Percentiles rank a stretch among this genome's conserved stretches.
phyloP scores from a whole-genome alignment of 1,284 basidiomycete genomes.

The Austroboletus niveus region DNA sequence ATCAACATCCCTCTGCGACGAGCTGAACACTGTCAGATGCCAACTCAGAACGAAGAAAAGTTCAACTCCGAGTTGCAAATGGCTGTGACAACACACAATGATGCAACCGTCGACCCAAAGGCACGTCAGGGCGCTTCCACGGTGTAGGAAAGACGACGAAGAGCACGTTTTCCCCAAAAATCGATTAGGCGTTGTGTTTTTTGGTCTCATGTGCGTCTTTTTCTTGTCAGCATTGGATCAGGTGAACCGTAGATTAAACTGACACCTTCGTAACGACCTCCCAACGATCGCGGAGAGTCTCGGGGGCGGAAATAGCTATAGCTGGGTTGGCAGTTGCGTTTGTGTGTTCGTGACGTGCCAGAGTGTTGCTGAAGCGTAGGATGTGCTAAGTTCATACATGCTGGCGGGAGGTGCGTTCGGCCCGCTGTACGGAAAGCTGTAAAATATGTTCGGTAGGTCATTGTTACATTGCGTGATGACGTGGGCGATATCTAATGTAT shows the following conservation, averaged over 20 bases:
- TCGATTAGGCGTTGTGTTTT: constrained; percentile 51
- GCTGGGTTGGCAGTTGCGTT: constrained; percentile 73
- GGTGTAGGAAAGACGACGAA: constrained; percentile 48
- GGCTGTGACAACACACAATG: no score
- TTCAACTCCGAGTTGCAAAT: no score
- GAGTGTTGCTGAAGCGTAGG: not conserved
- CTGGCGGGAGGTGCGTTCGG: constrained; percentile 64
- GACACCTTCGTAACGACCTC: constrained; percentile 73
- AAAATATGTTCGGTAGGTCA: constrained; percentile 51
- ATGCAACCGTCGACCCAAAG: constrained; percentile 9
- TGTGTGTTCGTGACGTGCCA: not conserved
- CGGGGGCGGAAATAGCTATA: constrained; percentile 66
- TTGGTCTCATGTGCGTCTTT: constrained; percentile 51
- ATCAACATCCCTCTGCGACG: no score
- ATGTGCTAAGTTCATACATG: constrained; percentile 61
- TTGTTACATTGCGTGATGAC: not conserved
- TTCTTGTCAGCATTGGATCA: constrained; percentile 64
- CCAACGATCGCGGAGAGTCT: constrained; percentile 73
- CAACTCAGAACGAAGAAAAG: no score
- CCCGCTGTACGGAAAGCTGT: constrained; percentile 76
- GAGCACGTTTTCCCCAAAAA: constrained; percentile 57
- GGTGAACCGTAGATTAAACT: constrained; percentile 30
- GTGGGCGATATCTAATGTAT: constrained; percentile 1
- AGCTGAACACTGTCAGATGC: no score
- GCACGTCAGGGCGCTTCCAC: constrained; percentile 41